A percentile compares a stretch with the other conserved stretches of the same genome.
These are phyloP conservation scores for Aspergillus pseudoterreus DNA, from an alignment of 2,329 filamentous ascomycete species.

Conservation along the genomic window DNA sequence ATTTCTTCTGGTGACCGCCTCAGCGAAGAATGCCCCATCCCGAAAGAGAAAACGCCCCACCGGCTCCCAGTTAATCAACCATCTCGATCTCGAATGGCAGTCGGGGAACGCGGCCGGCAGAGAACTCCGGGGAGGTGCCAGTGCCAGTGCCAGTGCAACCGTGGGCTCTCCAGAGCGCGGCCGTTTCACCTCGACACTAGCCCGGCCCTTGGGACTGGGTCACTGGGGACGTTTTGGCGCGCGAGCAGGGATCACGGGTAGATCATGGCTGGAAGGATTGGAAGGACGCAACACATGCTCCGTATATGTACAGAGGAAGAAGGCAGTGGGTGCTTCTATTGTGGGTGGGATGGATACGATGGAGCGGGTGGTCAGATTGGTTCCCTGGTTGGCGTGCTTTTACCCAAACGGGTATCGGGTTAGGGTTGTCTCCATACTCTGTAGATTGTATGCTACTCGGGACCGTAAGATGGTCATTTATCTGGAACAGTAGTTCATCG, in stretches of 20 bases:
- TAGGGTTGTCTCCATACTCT: background rate
- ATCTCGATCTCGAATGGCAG: too few relatives aligned
- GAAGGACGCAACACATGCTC: background rate
- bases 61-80: too few relatives aligned
- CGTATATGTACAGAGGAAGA: too few relatives aligned
- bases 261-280: slow-evolving; percentile 5
- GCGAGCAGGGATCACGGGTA: slow-evolving; percentile 10
- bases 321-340: background rate
- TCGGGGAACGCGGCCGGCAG: background rate
- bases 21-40: background rate
- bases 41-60: background rate
- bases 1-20: background rate
- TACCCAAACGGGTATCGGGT: slow-evolving; percentile 3
- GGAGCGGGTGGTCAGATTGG: background rate
- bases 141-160: background rate
- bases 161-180: slow-evolving; percentile 4
- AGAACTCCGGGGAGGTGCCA: background rate
- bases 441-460: background rate
- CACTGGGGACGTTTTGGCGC: slow-evolving; percentile 7
- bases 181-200: slow-evolving; percentile 15
- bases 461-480: background rate
- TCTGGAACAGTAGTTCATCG: background rate
- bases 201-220: slow-evolving; percentile 8
- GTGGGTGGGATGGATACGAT: background rate
- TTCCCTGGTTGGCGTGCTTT: slow-evolving; percentile 2